A percentile compares a stretch with the other conserved stretches of the same genome.
phyloP scores from a whole-genome alignment of 148 eudicot species.

The Spergularia marina region DNA sequence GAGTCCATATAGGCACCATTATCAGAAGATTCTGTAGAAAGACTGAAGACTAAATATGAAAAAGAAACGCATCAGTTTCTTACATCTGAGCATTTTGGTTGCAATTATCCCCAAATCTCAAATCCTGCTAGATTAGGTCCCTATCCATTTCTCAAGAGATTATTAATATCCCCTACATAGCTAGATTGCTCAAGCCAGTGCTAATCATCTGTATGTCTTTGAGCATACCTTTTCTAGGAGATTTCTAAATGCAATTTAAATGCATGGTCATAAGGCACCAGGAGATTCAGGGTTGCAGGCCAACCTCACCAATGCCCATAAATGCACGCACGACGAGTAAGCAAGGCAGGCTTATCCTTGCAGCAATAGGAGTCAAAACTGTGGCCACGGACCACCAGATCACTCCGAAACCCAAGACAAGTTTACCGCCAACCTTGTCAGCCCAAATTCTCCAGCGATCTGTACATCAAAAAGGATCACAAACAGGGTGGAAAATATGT shows the following conservation, averaged over 20 bases:
- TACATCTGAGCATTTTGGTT: neutral
- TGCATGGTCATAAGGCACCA: neutral
- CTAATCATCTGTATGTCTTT: neutral
- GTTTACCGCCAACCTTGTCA: conserved; percentile 90
- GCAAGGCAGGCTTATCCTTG: conserved; percentile 78
- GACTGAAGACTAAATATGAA: neutral
- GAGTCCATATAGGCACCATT: neutral
- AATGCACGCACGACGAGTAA: conserved; percentile 84
- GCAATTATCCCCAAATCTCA: no score
- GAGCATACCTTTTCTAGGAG: neutral
- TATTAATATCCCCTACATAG: neutral
- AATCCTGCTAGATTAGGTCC: neutral
- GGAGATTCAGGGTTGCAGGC: conserved; percentile 23
- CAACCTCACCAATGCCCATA: conserved; percentile 99
- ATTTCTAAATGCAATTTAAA: neutral
- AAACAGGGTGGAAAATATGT: conserved; percentile 2
- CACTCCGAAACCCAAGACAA: conserved; percentile 94
- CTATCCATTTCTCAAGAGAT: neutral
- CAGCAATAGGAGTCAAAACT: conserved; percentile 91
- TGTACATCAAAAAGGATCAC: conserved; percentile 30
- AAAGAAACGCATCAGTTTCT: neutral
- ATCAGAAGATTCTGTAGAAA: neutral
- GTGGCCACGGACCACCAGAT: conserved; percentile 98
- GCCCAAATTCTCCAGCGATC: conserved; percentile 98
- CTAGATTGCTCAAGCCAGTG: neutral